Conservation (phyloP, 2,329 filamentous ascomycete genomes). For the Paraconiothyrium sp. region DNA sequence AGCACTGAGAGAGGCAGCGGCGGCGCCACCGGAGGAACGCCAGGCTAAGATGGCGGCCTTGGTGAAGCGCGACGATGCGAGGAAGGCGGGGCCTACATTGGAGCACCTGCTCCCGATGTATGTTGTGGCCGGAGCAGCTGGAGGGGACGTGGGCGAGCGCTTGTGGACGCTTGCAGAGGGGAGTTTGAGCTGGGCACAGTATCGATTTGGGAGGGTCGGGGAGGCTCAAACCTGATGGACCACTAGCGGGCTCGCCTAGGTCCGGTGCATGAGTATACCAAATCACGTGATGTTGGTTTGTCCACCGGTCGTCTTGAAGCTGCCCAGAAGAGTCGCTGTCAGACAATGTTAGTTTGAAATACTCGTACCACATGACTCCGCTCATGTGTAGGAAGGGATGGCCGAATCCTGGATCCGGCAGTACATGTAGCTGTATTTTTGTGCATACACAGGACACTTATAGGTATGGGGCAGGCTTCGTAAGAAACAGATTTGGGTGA, state of each 20-base stretch:
- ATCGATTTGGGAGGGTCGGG: conserved; percentile 56
- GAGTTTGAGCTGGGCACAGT: conserved; percentile 66
- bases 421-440: too few relatives aligned
- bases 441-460: too few relatives aligned
- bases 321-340: too few relatives aligned
- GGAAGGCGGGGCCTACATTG: conserved; percentile 70
- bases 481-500: too few relatives aligned
- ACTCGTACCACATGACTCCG: too few relatives aligned
- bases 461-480: too few relatives aligned
- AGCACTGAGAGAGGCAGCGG: conserved; percentile 34
- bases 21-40: conserved; percentile 32
- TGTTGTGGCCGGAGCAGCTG: conserved; percentile 64
- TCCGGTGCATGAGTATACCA: too few relatives aligned
- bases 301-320: too few relatives aligned
- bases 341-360: too few relatives aligned
- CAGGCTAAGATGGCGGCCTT: conserved; percentile 47
- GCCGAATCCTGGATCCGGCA: too few relatives aligned
- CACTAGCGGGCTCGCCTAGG: too few relatives aligned
- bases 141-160: conserved; percentile 56
- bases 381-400: too few relatives aligned
- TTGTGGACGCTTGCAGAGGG: conserved; percentile 61
- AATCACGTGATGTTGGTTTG: not conserved
- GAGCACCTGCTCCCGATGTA: conserved; percentile 71
- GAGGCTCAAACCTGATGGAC: not conserved
- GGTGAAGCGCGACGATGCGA: conserved; percentile 59